phyloP scores from a whole-genome alignment of 208 protist genomes.

The Vickermania ingenoplastis region DNA sequence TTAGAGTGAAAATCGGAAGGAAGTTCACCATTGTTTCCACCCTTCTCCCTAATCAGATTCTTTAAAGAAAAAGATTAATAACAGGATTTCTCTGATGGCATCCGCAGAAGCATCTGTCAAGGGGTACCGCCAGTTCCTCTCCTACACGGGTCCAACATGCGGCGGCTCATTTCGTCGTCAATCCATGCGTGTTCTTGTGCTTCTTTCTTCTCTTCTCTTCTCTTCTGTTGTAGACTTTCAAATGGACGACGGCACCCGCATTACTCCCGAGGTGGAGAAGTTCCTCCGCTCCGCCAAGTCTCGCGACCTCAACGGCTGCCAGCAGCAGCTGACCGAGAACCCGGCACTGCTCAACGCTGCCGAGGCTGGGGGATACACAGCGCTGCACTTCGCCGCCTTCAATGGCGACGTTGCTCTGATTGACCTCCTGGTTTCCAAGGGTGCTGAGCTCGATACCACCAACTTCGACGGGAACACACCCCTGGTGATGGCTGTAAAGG shows the following conservation, averaged over 20 bases:
- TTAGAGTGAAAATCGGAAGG: too few relatives aligned
- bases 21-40: too few relatives aligned
- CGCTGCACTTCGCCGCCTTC: slow-evolving; percentile 85
- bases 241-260: slow-evolving; percentile 83
- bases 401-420: slow-evolving; percentile 74
- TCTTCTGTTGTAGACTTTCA: not conserved
- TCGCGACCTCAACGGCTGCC: slow-evolving; percentile 31
- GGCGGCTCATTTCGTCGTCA: too few relatives aligned
- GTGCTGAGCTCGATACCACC: slow-evolving; percentile 40
- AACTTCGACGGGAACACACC: slow-evolving; percentile 86
- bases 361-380: slow-evolving; percentile 74
- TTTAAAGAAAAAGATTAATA: too few relatives aligned
- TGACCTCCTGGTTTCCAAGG: slow-evolving; percentile 43
- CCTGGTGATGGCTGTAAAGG: slow-evolving; percentile 76
- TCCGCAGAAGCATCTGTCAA: too few relatives aligned
- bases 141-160: too few relatives aligned
- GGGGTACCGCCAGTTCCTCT: too few relatives aligned
- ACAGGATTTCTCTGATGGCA: too few relatives aligned
- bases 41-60: too few relatives aligned
- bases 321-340: slow-evolving; percentile 44
- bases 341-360: slow-evolving; percentile 44
- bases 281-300: slow-evolving; percentile 67
- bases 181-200: too few relatives aligned
- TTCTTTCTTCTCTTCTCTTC: too few relatives aligned
- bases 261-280: slow-evolving; percentile 69